Percentiles rank a stretch among this genome's conserved stretches.
Conservation (phyloP, 129 eudicot species). For the Flaveria trinervia region DNA sequence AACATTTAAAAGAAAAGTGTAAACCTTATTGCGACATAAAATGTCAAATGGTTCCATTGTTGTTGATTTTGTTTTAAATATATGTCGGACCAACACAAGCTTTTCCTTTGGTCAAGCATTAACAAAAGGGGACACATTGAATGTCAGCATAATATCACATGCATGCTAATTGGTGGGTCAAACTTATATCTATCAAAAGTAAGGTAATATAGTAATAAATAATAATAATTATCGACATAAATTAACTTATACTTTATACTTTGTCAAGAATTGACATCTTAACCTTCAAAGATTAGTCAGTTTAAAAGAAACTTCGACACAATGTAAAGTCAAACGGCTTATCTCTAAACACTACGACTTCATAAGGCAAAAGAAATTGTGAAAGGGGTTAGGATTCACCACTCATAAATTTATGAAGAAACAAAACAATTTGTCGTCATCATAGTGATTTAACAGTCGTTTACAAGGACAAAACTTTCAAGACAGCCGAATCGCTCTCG, state of each 20-base stretch:
- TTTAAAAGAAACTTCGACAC: not conserved
- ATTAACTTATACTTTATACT: not conserved
- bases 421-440: not conserved
- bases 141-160: slow-evolving; percentile 6
- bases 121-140: slow-evolving; percentile 22
- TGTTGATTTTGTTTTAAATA: slow-evolving; percentile 20
- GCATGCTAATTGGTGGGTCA: slow-evolving; percentile 16
- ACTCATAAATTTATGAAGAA: not conserved
- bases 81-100: slow-evolving; percentile 30
- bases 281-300: not conserved
- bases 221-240: not conserved
- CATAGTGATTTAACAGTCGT: no score
- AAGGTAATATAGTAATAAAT: no score
- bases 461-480: no score
- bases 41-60: slow-evolving; percentile 18
- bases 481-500: no score
- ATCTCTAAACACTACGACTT: not conserved
- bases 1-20: not conserved
- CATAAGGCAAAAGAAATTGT: not conserved
- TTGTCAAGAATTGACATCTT: not conserved
- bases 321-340: not conserved
- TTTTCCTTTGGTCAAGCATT: slow-evolving; percentile 29
- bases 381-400: not conserved
- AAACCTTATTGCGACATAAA: not conserved
- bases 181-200: slow-evolving; percentile 6